Evolutionary conservation across 768 basidiomycete genomes (phyloP).

Genomic region (Mycena galopus): DNA sequence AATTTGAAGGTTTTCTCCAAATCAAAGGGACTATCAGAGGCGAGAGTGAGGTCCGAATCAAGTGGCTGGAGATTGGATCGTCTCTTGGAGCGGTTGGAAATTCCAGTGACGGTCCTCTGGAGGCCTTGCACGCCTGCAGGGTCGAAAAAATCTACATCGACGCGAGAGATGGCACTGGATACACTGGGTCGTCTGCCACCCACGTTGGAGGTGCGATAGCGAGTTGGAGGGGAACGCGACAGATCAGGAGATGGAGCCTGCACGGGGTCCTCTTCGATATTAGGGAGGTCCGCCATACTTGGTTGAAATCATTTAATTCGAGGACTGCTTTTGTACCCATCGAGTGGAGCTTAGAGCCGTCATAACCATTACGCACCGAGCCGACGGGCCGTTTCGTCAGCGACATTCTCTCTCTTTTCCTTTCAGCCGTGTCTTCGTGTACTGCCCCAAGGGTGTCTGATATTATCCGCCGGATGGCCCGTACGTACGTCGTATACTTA

Average conservation of each 20-base stretch:
- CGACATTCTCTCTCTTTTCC: too few species aligned
- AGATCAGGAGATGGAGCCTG: slow-evolving; percentile 6
- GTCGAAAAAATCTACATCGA: slow-evolving; percentile 61
- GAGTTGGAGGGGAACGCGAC: slow-evolving; percentile 18
- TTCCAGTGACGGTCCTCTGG: slow-evolving; percentile 38
- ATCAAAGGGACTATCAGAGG: slow-evolving; percentile 44
- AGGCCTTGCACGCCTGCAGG: slow-evolving; percentile 55
- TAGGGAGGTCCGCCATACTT: slow-evolving; percentile 27
- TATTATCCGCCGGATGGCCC: too few species aligned
- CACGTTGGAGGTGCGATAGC: slow-evolving; percentile 2
- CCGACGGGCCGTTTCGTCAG: too few species aligned
- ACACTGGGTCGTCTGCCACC: too few species aligned
- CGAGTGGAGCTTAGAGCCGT: too few species aligned
- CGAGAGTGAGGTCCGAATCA: slow-evolving; percentile 38
- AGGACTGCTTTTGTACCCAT: too few species aligned
- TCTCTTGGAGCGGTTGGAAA: background rate
- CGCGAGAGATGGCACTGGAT: slow-evolving; percentile 49
- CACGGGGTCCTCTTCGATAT: slow-evolving; percentile 28
- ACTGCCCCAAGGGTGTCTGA: too few species aligned
- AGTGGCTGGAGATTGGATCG: background rate
- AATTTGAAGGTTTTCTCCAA: slow-evolving; percentile 46
- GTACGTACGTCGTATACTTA: too few species aligned
- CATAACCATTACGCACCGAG: too few species aligned
- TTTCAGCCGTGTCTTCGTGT: too few species aligned
- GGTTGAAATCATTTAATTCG: too few species aligned